Conservation (phyloP, 352 stramenopile genomes). For the Globisporangium iwayamae region DNA sequence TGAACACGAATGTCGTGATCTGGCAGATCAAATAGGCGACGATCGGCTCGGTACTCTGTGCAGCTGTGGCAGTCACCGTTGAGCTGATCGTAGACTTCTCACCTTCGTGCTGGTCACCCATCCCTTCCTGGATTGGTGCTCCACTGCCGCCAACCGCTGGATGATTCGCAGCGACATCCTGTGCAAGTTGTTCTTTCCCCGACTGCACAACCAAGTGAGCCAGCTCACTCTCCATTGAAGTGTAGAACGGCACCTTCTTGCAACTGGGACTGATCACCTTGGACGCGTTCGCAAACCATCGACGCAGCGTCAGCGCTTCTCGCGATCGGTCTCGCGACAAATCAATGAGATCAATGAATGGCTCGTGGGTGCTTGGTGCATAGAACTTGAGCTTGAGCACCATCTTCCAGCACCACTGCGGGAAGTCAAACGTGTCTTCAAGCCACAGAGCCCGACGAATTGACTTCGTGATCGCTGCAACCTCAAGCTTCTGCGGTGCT, state of each 20-base stretch:
- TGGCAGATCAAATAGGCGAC: conserved; percentile 86
- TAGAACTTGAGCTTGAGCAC: conserved; percentile 86
- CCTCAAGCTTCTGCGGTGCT: conserved; percentile 49
- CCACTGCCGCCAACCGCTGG: conserved; percentile 24
- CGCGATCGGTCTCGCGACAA: conserved; percentile 68
- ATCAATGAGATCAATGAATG: conserved; percentile 67
- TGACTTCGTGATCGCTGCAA: conserved; percentile 63
- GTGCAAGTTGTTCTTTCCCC: conserved; percentile 1
- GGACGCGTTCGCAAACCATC: conserved; percentile 61
- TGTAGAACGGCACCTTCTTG: conserved; percentile 53
- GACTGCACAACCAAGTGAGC: conserved; percentile 14
- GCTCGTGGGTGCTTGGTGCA: conserved; percentile 58
- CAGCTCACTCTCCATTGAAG: conserved; percentile 40
- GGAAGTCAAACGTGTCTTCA: conserved; percentile 66
- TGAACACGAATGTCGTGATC: conserved; percentile 41
- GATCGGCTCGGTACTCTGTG: conserved; percentile 72
- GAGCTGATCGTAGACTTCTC: conserved; percentile 18
- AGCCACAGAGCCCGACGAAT: conserved; percentile 71
- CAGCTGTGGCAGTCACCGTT: conserved; percentile 35
- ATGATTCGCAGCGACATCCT: conserved; percentile 4
- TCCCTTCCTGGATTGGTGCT: conserved; percentile 27
- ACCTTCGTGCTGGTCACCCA: neutral
- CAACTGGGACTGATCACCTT: conserved; percentile 21
- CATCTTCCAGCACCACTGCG: conserved; percentile 81
- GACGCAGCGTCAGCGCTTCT: conserved; percentile 66